phyloP scores from a whole-genome alignment of 78 protist genomes.

The Paulinella micropora region DNA sequence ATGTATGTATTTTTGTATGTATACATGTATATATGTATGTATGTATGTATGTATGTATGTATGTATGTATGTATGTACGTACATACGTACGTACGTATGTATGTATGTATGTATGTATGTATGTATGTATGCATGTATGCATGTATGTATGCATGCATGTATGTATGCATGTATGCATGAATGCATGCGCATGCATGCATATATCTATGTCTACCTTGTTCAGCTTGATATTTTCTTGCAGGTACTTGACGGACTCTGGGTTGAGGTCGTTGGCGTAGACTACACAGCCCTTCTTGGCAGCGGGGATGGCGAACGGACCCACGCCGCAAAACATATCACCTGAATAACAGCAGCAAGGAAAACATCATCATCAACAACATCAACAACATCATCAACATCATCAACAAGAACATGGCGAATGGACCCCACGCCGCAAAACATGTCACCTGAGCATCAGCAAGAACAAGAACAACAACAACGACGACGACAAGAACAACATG shows the following conservation, averaged over 20 bases:
- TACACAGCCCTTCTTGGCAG: constrained; percentile 41
- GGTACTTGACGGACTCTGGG: constrained; percentile 51
- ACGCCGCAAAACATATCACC: constrained; percentile 82
- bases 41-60: not conserved
- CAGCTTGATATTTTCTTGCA: constrained; percentile 40
- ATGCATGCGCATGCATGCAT: not conserved
- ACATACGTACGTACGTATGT: not conserved
- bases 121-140: not conserved
- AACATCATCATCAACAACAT: too few relatives aligned
- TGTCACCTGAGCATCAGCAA: too few relatives aligned
- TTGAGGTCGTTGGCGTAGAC: constrained; percentile 90
- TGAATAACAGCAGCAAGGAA: too few relatives aligned
- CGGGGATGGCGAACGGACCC: constrained; percentile 92
- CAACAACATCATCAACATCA: too few relatives aligned
- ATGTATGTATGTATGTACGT: not conserved
- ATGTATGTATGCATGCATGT: not conserved
- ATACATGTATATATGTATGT: not conserved
- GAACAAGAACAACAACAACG: too few relatives aligned
- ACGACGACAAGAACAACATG: too few relatives aligned
- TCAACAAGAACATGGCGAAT: too few relatives aligned
- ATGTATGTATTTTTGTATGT: not conserved
- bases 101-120: not conserved
- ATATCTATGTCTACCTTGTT: constrained; percentile 42
- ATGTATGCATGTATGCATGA: not conserved
- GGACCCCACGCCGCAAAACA: constrained; percentile 94